Evolutionary conservation across 2,329 filamentous ascomycete genomes (phyloP), one percentile per base, ranked within the genome.

Genomic region (Trichoderma atrobrunneum): DNA sequence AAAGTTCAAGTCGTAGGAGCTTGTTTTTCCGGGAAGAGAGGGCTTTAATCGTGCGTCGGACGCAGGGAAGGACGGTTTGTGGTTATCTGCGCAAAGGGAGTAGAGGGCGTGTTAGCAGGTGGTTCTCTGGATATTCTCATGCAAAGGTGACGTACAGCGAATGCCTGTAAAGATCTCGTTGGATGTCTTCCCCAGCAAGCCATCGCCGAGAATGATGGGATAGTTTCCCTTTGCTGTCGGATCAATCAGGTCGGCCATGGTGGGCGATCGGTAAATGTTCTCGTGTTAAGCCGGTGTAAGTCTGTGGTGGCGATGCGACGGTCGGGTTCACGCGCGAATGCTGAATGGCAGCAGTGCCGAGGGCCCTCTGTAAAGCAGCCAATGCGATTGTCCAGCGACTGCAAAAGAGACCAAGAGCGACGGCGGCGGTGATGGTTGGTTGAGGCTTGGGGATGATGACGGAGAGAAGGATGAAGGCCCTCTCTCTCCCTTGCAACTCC

Each of bases 121-220:
- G 34, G 10, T 18, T 8, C 12, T 36, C 21, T 26, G n/a, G 24
- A 18, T 18, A 1, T 2, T 61, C 32, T 59, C 65, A 4, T 7
- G 24, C 18, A 26, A 8, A 28, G 24, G 4, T 12, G 28, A 69
- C 67, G 73, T 84, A 90, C 89, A 91, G 81, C 86, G 83, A 63
- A 91, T 83, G 70, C 87, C 87, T 1, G 89, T 91, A 75, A 88
- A 90, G 62, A 88, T 82, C 73, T 90, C 87, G 74, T 87, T 88
- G 36, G 86, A 81, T 1, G 86, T 80, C 74, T 86, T 87, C 56
- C 87, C 87, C 43, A 90, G 81, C 36, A 91, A 81, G 32, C 87
- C 86, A 76, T 91, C 89, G 78, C 89, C 90, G 59, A 91, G 83
- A 61, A 91, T 85, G 71, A 91, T 86, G 64, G 88, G 89, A 77